Base-by-base conservation (phyloP, 176 grass and related monocot species). In the Hyparrhenia diplandra region DNA sequence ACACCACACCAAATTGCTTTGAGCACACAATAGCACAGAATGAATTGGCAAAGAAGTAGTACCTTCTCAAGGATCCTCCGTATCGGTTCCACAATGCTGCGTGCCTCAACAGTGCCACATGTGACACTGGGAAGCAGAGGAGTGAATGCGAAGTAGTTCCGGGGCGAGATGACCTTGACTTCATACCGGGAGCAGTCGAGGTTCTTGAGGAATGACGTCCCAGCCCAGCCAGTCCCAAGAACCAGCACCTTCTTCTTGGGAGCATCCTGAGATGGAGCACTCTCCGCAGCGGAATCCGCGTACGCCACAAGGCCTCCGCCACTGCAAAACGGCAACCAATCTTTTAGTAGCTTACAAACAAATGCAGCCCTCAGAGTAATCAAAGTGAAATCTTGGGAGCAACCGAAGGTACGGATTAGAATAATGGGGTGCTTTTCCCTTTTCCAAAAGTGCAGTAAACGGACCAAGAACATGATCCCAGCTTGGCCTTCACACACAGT, bases 61-160 rank as follows among this genome's bases (percentile, higher is more conserved):
- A n/a, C 95, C 92, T 94, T 94, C 41, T 77, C 91, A 59, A 98
- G 64, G 79, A 98, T 92, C 64, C 68, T 92, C 23, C 95, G 70
- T 29, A 94, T 86, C 0, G 95, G 90, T 47, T 98, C 95, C 2
- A 98, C 27, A 66, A 98, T 94, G 74, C 95, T 98, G 83, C 95
- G 90, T 1, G 92, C 78, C 62, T 98, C 95, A 10, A 98, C 95
- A 1, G 95, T 98, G 6, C 95, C 95, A 67, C 92, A 98, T 28
- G 95, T 98, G 63, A 98, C 82, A 29, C 95, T 98, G 2, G 95
- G 95, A 67, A 98, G 87, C 67, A 98, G 81, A 52, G 95, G 95
- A 8, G 95, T 98, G 67, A 98, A 98, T 47, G 95, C 90, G 34
- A 98, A 98, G 68, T 98, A 98, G 61, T 98, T 98, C 21, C 95